Evolutionary conservation across 2,329 filamentous ascomycete species (phyloP).

Genomic region (Pseudonectria buxi): DNA sequence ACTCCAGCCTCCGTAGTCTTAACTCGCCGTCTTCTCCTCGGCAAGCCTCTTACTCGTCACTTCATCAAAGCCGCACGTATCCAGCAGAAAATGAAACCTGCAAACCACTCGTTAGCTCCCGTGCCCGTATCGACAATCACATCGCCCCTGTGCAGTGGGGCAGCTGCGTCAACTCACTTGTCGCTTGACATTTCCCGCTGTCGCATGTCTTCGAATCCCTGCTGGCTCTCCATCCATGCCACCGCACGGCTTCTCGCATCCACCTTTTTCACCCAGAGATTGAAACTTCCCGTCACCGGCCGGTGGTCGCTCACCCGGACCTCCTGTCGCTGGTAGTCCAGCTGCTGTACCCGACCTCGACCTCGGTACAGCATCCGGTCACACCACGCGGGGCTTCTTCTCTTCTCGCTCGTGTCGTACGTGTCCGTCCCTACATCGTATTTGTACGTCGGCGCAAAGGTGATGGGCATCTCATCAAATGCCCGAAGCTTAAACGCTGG

Average conservation of each 20-base stretch:
- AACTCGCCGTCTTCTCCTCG: conserved; percentile 31
- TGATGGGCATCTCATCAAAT: conserved; percentile 86
- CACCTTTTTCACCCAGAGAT: conserved; percentile 77
- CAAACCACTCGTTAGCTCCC: conserved; percentile 14
- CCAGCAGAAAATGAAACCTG: conserved; percentile 45
- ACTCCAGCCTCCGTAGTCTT: conserved; percentile 20
- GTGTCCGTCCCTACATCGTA: conserved; percentile 94
- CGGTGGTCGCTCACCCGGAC: conserved; percentile 87
- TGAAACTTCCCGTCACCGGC: conserved; percentile 81
- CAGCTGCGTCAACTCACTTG: conserved; percentile 55
- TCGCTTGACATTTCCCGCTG: conserved; percentile 62
- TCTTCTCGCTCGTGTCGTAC: conserved; percentile 94
- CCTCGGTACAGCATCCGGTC: conserved; percentile 87
- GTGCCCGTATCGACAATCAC: neutral
- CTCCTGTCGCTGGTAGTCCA: conserved; percentile 85
- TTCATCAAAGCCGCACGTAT: conserved; percentile 47
- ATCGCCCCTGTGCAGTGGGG: too few species aligned
- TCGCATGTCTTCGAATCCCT: conserved; percentile 67
- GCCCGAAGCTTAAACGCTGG: conserved; percentile 81
- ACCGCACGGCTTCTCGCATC: conserved; percentile 56
- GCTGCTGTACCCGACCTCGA: conserved; percentile 72
- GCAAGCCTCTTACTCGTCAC: conserved; percentile 43
- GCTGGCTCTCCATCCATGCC: conserved; percentile 67
- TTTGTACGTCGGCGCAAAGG: conserved; percentile 94
- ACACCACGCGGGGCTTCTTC: conserved; percentile 91